Percentiles rank a stretch among this genome's conserved stretches.
phyloP scores from a whole-genome alignment of 2,329 filamentous ascomycete species.

The Scedosporium aurantiacum region DNA sequence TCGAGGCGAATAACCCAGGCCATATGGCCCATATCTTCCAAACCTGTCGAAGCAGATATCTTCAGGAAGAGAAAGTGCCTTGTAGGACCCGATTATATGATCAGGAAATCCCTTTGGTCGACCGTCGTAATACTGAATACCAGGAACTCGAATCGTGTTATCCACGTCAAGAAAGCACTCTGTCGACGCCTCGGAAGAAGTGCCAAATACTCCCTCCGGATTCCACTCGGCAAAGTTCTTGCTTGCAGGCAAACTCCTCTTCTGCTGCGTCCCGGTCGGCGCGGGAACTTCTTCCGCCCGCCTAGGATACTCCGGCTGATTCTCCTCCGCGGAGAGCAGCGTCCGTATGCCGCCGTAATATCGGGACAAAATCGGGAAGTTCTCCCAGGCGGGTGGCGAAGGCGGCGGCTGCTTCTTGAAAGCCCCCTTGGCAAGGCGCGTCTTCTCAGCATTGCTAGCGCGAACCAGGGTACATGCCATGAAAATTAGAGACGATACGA shows the following conservation, averaged over 20 bases:
- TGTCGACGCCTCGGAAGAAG: constrained; percentile 41
- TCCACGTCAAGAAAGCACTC: constrained; percentile 71
- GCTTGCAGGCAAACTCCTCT: constrained; percentile 23
- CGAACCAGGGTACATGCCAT: constrained; percentile 69
- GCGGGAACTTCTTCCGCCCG: constrained; percentile 16
- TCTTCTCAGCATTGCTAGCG: constrained; percentile 61
- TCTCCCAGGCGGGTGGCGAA: constrained; percentile 62
- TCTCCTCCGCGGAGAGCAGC: constrained; percentile 53
- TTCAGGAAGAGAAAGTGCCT: constrained; percentile 64
- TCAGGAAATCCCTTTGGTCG: constrained; percentile 77
- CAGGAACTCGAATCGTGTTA: constrained; percentile 54
- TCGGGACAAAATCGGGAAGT: constrained; percentile 71
- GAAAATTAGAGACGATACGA: constrained; percentile 59
- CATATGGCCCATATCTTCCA: constrained; percentile 80
- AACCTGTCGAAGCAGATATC: constrained; percentile 91
- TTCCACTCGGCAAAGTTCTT: constrained; percentile 38
- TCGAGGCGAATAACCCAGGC: constrained; percentile 70
- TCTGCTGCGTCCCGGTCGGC: constrained; percentile 4
- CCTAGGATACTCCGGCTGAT: constrained; percentile 71
- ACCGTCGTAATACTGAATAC: constrained; percentile 63
- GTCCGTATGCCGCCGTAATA: constrained; percentile 83
- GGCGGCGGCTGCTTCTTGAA: constrained; percentile 22
- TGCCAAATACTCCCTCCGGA: constrained; percentile 24
- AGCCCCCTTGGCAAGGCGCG: constrained; percentile 42
- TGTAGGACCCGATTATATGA: constrained; percentile 76